Conservation (phyloP, 192 early-diverging fungal genomes). For the Backusella parvicylindrica region DNA sequence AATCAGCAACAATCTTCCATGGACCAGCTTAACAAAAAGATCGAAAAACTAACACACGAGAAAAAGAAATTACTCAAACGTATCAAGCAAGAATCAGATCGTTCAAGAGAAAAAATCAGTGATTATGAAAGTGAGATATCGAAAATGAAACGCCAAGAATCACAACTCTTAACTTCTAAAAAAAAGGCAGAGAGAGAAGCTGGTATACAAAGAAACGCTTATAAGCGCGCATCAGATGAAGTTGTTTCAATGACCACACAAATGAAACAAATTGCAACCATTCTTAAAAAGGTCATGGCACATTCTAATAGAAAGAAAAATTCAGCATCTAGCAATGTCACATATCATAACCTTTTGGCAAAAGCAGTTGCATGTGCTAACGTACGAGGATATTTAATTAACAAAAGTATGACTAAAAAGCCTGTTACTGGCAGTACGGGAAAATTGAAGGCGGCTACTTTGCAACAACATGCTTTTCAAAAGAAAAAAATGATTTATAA, state of each 20-base stretch:
- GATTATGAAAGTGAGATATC: constrained; percentile 10
- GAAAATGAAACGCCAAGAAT: constrained; percentile 8
- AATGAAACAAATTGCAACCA: constrained; percentile 6
- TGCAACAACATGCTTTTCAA: constrained; percentile 18
- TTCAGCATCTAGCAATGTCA: background rate
- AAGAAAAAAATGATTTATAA: constrained; percentile 4
- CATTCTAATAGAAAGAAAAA: background rate
- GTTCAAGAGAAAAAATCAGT: constrained; percentile 5
- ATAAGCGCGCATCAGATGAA: constrained; percentile 11
- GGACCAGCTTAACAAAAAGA: background rate
- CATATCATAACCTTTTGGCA: constrained; percentile 8
- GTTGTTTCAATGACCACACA: background rate
- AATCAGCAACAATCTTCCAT: constrained; percentile 10
- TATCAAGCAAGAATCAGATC: constrained; percentile 25
- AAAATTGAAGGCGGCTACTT: constrained; percentile 4
- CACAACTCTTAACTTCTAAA: background rate
- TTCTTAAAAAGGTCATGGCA: background rate
- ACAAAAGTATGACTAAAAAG: constrained; percentile 2
- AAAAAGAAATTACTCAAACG: constrained; percentile 25
- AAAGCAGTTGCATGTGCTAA: constrained; percentile 17
- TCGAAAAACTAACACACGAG: constrained; percentile 17
- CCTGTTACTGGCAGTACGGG: background rate
- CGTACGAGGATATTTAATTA: constrained; percentile 6
- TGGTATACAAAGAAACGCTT: background rate
- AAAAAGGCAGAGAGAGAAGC: constrained; percentile 12